Evolutionary conservation across 805 yeast species (phyloP).

Genomic region (Yarrowia divulgata): DNA sequence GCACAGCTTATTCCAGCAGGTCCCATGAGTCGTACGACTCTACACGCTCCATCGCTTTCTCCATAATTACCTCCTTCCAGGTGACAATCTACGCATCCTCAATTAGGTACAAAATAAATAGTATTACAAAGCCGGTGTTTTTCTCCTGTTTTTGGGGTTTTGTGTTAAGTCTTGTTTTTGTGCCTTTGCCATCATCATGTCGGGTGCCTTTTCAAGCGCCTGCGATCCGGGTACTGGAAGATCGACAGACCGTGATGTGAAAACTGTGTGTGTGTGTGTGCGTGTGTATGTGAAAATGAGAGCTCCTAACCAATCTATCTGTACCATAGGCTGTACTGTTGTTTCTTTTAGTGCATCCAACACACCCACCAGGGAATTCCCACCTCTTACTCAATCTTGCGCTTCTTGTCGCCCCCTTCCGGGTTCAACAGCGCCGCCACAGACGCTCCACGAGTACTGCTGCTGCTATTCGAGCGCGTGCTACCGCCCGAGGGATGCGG

Average conservation of each 20-base stretch:
- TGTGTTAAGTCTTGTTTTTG: constrained; percentile 5
- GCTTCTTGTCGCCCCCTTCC: constrained; percentile 35
- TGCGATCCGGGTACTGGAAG: constrained; percentile 32
- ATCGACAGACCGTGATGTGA: constrained; percentile 1
- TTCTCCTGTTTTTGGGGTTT: constrained; percentile 10
- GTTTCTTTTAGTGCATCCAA: constrained; percentile 6
- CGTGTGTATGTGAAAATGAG: neutral
- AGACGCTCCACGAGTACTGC: constrained; percentile 28
- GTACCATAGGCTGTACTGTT: constrained; percentile 30
- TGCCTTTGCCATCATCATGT: neutral
- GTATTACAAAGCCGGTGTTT: constrained; percentile 25
- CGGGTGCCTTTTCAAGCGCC: constrained; percentile 7
- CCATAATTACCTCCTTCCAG: too few species aligned
- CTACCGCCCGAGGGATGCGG: constrained; percentile 35
- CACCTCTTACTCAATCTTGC: constrained; percentile 12
- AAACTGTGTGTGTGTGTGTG: neutral
- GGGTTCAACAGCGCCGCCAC: constrained; percentile 38
- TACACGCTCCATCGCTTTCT: neutral
- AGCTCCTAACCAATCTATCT: constrained; percentile 31
- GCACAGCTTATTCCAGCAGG: neutral
- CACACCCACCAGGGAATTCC: neutral
- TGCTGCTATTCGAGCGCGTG: constrained; percentile 32
- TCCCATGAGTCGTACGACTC: neutral
- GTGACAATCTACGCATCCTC: neutral
- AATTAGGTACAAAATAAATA: constrained; percentile 31